Percentiles rank a stretch among this genome's conserved stretches.
Conservation (phyloP, 176 grass and related monocot genomes). For the Tuctoria greenei region DNA sequence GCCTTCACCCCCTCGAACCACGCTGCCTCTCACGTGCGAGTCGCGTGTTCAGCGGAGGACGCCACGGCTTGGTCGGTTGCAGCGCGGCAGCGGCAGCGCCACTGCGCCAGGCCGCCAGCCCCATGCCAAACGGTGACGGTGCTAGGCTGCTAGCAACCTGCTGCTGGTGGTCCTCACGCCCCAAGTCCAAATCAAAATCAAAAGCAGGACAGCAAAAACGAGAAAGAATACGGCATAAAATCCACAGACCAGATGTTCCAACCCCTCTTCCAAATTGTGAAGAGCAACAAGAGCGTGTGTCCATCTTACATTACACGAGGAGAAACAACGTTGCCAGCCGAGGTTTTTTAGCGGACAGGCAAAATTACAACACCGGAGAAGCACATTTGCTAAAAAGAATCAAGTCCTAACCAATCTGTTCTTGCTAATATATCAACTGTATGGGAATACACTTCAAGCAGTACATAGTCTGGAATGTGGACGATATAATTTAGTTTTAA, state of each 20-base stretch:
- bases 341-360: neutral
- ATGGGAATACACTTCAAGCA: neutral
- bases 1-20: neutral
- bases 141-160: neutral
- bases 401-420: slow-evolving; percentile 17
- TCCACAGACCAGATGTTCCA: neutral
- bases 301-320: neutral
- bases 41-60: neutral
- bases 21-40: neutral
- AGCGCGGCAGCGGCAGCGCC: neutral
- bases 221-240: no score
- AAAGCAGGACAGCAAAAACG: neutral
- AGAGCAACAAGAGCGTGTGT: neutral
- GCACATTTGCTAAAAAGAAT: slow-evolving; percentile 11
- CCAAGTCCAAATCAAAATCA: neutral
- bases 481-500: slow-evolving; percentile 32
- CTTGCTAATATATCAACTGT: slow-evolving; percentile 28
- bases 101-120: no score
- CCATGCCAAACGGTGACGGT: neutral
- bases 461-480: slow-evolving; percentile 32
- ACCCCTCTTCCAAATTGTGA: slow-evolving; percentile 10
- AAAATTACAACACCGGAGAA: neutral
- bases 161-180: neutral
- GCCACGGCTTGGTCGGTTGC: neutral
- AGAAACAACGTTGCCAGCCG: neutral